Evolutionary conservation across 2,329 filamentous ascomycete genomes (phyloP).

Genomic region (Neopestalotiopsis clavispora): DNA sequence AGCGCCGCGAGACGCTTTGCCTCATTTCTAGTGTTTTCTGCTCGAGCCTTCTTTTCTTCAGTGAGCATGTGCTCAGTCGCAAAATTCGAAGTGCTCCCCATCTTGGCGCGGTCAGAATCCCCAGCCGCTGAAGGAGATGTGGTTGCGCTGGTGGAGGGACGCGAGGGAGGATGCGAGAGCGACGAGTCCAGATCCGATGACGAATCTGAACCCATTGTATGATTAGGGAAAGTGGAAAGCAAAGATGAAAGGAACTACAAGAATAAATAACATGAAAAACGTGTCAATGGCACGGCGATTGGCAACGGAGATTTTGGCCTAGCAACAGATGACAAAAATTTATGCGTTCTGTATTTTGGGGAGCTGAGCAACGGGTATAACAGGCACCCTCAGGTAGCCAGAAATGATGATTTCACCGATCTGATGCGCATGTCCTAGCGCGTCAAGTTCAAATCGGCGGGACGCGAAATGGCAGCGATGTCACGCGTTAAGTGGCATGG

Average conservation of each 20-base stretch:
- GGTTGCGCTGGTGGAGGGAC: constrained; percentile 25
- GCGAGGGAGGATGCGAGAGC: constrained; percentile 19
- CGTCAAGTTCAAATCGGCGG: constrained; percentile 23
- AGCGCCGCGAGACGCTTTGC: constrained; percentile 44
- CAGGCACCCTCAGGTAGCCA: background rate
- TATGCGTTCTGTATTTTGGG: no score
- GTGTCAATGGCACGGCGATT: background rate
- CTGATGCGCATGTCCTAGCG: constrained; percentile 28
- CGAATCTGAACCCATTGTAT: constrained; percentile 14
- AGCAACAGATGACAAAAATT: background rate
- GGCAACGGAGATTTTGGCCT: background rate
- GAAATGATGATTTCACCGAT: constrained; percentile 34
- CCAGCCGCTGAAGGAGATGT: constrained; percentile 28
- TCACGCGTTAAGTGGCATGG: constrained; percentile 37
- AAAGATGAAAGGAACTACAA: background rate
- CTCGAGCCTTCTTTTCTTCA: constrained; percentile 51
- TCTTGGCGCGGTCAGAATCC: constrained; percentile 23
- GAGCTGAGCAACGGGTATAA: background rate
- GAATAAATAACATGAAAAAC: background rate
- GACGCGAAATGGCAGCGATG: constrained; percentile 36
- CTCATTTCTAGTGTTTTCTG: constrained; percentile 53
- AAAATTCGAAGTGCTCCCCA: constrained; percentile 31
- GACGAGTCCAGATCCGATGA: constrained; percentile 15
- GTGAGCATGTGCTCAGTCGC: constrained; percentile 38
- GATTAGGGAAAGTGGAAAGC: background rate